Evolutionary conservation across 257 asterid species (phyloP), one percentile per base, ranked within the genome.

Genomic region (Petrea volubilis): DNA sequence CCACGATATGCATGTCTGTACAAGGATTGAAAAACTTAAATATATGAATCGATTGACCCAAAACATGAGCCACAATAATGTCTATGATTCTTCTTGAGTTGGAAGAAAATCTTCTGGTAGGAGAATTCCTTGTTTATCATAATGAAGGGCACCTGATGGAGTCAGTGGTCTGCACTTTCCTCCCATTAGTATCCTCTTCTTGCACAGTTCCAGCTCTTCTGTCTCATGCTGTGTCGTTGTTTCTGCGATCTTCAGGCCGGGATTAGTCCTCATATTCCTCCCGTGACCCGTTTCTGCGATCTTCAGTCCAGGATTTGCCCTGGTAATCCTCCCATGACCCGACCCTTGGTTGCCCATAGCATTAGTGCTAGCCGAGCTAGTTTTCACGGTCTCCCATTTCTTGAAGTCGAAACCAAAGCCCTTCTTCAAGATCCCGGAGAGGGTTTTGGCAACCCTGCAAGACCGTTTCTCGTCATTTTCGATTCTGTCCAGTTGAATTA

Each of bases 181-280:
- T 18, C 96, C 96, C 93, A 90, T 83, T 21, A 90, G 84, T 64
- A 88, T 88, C 77, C 90, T 83, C 84, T 73, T 90, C 86, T 85
- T 90, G 84, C 94, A 90, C 7, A 88, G 81, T 43, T 86, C 93
- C 59, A 64, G 40, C 60, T 36, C 80, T 1, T 21, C 25, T 2
- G 14, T 29, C 10, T 21, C 80, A 52, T 72, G 67, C 33, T 72
- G 72, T 24, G 46, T 38, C 60, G 47, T 33, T 71, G 2, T 34
- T 17, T 11, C 36, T 5, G 21, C 41, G 46, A 25, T 6, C 14
- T 60, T 50, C 70, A 27, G 2, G 46, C 34, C 21, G 1, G 3
- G 9, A 38, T 8, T 5, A 38, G 43, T 3, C 1, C 43, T 27
- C 20, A 2, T 57, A 40, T 31, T n/a, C 20, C n/a, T 65, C 25